These are phyloP conservation scores for Rhodotorula sp. DNA, from an alignment of 1,284 basidiomycete genomes.

Conservation along the genomic window DNA sequence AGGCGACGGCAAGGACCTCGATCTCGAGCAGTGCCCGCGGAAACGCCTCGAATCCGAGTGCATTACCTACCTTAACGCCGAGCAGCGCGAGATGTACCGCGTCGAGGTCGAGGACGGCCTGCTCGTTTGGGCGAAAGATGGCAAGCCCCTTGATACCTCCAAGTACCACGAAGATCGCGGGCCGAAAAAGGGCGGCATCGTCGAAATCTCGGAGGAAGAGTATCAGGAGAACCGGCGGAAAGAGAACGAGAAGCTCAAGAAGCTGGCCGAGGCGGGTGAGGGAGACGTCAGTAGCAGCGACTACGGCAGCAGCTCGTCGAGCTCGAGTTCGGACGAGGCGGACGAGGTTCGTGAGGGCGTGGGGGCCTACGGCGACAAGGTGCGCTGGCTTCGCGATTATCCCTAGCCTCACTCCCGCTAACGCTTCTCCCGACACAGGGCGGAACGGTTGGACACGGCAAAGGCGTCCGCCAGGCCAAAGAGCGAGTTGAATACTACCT, in stretches of 20 bases:
- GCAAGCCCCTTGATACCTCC: constrained; percentile 55
- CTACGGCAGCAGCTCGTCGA: constrained; percentile 17
- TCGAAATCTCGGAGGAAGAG: constrained; percentile 42
- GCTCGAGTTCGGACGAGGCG: constrained; percentile 28
- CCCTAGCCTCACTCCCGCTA: neutral
- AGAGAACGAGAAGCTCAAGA: constrained; percentile 19
- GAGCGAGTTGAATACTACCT: constrained; percentile 36
- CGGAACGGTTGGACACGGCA: constrained; percentile 36
- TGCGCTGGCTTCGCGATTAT: neutral
- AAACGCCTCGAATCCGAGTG: constrained; percentile 66
- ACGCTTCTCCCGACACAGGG: constrained; percentile 11
- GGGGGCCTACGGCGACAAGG: constrained; percentile 33
- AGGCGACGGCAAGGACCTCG: constrained; percentile 65
- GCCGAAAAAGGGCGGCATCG: constrained; percentile 48
- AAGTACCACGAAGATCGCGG: constrained; percentile 41
- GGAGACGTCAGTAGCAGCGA: constrained; percentile 22
- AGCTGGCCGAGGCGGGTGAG: constrained; percentile 10
- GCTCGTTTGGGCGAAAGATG: constrained; percentile 68
- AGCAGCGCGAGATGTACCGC: constrained; percentile 71
- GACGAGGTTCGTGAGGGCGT: constrained; percentile 26
- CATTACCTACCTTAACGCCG: constrained; percentile 62
- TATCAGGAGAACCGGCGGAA: constrained; percentile 20
- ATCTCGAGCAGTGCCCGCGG: constrained; percentile 64
- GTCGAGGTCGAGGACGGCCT: constrained; percentile 66
- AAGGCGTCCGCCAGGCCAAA: constrained; percentile 44